Conservation (phyloP, 202 grass and related monocot species). For the Panicum virgatum region DNA sequence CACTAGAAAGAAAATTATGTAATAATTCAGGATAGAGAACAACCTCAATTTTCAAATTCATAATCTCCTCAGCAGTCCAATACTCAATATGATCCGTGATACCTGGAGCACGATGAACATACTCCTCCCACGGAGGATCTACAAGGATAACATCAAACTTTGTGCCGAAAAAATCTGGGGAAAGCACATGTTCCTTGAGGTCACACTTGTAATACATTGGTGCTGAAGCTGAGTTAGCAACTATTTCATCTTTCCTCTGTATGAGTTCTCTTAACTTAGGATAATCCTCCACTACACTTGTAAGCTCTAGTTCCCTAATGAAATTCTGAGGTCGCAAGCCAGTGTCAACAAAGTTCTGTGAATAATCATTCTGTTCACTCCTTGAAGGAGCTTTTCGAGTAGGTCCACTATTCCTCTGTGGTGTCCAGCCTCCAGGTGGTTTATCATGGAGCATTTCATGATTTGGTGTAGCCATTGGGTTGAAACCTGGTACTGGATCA, state of each 20-base stretch:
- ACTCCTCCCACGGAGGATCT: slow-evolving; percentile 98
- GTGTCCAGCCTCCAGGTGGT: slow-evolving; percentile 56
- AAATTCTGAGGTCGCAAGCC: slow-evolving; percentile 97
- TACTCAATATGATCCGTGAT: slow-evolving; percentile 91
- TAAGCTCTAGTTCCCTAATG: slow-evolving; percentile 90
- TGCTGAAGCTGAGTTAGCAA: slow-evolving; percentile 71
- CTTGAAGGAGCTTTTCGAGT: slow-evolving; percentile 95
- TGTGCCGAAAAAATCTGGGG: slow-evolving; percentile 88
- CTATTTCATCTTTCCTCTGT: slow-evolving; percentile 97
- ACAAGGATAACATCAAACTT: slow-evolving; percentile 99
- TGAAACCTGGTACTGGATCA: slow-evolving; percentile 44
- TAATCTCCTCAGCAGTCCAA: slow-evolving; percentile 88
- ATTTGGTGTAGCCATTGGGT: slow-evolving; percentile 48
- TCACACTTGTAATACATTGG: slow-evolving; percentile 95
- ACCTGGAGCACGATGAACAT: slow-evolving; percentile 84
- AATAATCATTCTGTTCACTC: slow-evolving; percentile 98
- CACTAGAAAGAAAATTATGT: slow-evolving; percentile 21
- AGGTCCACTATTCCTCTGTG: slow-evolving; percentile 65
- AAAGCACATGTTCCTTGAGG: slow-evolving; percentile 69
- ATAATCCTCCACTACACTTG: slow-evolving; percentile 92
- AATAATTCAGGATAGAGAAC: slow-evolving; percentile 28
- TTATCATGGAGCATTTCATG: slow-evolving; percentile 80
- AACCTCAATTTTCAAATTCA: slow-evolving; percentile 96
- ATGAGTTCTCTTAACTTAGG: slow-evolving; percentile 97
- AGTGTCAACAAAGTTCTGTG: slow-evolving; percentile 95